Evolutionary conservation across 2,329 filamentous ascomycete genomes (phyloP).

Genomic region (Fusarium multiceps): DNA sequence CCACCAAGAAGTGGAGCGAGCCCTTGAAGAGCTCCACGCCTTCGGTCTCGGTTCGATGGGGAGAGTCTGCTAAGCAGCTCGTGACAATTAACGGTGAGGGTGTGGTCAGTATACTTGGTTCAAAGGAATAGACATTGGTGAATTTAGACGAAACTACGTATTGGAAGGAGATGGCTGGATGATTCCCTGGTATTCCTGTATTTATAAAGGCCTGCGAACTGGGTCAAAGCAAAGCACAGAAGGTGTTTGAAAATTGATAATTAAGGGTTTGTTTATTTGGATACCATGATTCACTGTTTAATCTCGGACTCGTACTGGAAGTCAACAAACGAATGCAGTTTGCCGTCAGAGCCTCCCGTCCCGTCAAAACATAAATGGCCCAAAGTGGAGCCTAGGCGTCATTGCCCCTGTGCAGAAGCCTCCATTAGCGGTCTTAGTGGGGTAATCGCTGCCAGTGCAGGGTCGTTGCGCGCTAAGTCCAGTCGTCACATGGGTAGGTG

Average conservation of each 20-base stretch:
- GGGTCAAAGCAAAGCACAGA: conserved; percentile 33
- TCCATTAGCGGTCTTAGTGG: conserved; percentile 18
- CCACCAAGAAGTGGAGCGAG: conserved; percentile 89
- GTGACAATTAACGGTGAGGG: conserved; percentile 81
- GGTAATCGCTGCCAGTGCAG: conserved; percentile 36
- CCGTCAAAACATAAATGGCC: neutral
- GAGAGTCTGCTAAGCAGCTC: conserved; percentile 76
- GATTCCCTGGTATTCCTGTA: conserved; percentile 37
- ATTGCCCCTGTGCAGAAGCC: conserved; percentile 16
- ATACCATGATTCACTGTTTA: neutral
- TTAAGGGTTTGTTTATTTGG: conserved; percentile 24
- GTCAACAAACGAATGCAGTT: conserved; percentile 13
- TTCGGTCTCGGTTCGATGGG: conserved; percentile 82
- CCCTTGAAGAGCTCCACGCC: conserved; percentile 80
- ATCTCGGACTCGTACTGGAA: neutral
- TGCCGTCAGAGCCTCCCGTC: neutral
- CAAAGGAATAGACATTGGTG: conserved; percentile 56
- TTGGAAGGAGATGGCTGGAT: conserved; percentile 11
- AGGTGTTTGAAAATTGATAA: conserved; percentile 43
- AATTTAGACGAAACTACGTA: conserved; percentile 17
- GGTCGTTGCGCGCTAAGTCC: conserved; percentile 22
- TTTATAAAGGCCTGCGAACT: conserved; percentile 33
- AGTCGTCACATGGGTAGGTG: conserved; percentile 36
- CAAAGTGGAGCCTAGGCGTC: conserved; percentile 8
- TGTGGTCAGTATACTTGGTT: conserved; percentile 75